Evolutionary conservation across 2,329 filamentous ascomycete genomes (phyloP), one percentile per base, ranked within the genome.

Genomic region (Diaporthe batatas): DNA sequence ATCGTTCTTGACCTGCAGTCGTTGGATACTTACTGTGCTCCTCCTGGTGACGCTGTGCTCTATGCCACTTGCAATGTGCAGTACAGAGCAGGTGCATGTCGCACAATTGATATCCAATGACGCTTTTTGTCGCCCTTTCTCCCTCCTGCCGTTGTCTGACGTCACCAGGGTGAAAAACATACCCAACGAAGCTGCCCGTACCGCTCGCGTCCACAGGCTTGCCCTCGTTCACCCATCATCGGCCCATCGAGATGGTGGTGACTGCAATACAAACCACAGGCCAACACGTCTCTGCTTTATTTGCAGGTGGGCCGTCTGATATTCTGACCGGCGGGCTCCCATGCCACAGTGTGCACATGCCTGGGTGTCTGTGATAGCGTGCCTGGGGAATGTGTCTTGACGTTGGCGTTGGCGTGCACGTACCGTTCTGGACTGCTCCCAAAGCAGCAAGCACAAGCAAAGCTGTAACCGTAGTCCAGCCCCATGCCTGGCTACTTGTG

Each of bases 161-260:
- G 59, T 65, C 59, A 65, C 44, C 11, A 51, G 59, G 29, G 36
- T 65, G 59, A 36, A 23, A 36, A 36, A 65, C 44, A 36, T 36
- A 36, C 49, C 3, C 8, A 65, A 64, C 58, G 25, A 51, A 51
- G 59, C 29, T 23, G 36, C 44, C 59, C 23, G 21, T 51, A 21
- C 29, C 44, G 44, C 36, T 25, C 12, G 16, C 36, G 14, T 42
- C 57, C 16, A 62, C 18, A 25, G 14, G 36, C 29, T n/a, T 53
- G 12, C 21, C n/a, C n/a, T n/a, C 11, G 21, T 36, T 32, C 34
- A 34, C 14, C 29, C 23, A n/a, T 36, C 39, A 34, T 59, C 10
- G 44, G 32, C 55, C 68, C 55, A 62, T 70, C 44, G 34, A 62
- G 68, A 70, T 70, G 44, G 53, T 70, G 29, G 51, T 57, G 51